Base-by-base conservation (phyloP, 345 rosid species). In the Aurinia saxatilis region DNA sequence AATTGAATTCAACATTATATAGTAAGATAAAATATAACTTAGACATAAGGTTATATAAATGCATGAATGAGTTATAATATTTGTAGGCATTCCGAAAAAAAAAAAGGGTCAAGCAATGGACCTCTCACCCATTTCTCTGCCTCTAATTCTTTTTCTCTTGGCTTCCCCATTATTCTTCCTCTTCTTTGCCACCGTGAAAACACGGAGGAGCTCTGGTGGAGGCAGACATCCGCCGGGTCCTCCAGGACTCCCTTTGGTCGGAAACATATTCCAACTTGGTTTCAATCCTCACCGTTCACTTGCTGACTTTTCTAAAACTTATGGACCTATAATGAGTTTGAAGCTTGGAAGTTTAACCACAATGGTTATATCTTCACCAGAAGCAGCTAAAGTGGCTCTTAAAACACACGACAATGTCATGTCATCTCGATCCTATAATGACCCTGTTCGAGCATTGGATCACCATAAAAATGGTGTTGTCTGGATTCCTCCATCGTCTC, bases 211-310 rank as follows among this genome's bases (percentile, higher is more conserved):
- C 27, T 18, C 58, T 3, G 25, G 37, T 36, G 6, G 30, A 17
- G 41, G 5, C 6, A 15, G 21, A 7, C 52, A 63, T 39, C 74
- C 74, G 5, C 75, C 70, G 7, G 70, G 84, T 14, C 80, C 81
- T 17, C 14, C 5, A 1, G 29, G 58, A 1, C 59, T 75, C 7
- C 82, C 78, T 3, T 14, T 75, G 23, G 48, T 78, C 3, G 82
- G 84, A 21, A 80, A 77, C 81, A 74, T 82, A 63, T 67, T 80
- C 17, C 53, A 57, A 17, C 60, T 80, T 10, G 81, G 84, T 9
- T 0, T 10, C 29, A 55, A 19, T 34, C 69, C 82, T 50, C 81
- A 78, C 50, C 59, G 15, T 50, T 57, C 75, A 56, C 55, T 82
- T 2, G 41, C 66, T 23, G 30, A 44, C 11, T 52, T 81, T 10